Percentiles rank a stretch among this genome's conserved stretches.
phyloP scores from a whole-genome alignment of 1,284 basidiomycete genomes.

The Tylopilus microsporus region DNA sequence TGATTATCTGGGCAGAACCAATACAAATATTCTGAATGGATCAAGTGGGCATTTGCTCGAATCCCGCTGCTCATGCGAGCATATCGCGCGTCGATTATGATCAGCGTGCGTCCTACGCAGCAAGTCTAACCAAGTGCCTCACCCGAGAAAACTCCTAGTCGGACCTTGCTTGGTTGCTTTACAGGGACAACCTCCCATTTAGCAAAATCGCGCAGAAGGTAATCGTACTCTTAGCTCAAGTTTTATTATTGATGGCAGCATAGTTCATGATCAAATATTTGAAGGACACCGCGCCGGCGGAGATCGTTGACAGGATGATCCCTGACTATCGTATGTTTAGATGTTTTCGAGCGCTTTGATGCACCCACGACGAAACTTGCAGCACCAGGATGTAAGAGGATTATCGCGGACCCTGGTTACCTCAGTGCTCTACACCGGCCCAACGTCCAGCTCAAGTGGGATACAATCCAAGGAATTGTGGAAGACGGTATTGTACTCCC shows the following conservation, averaged over 20 bases:
- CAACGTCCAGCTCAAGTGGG: constrained; percentile 48
- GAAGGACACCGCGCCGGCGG: neutral
- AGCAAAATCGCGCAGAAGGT: neutral
- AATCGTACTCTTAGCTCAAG: neutral
- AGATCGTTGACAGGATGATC: neutral
- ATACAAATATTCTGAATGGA: neutral
- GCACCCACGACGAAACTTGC: too few relatives aligned
- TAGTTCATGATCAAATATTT: neutral
- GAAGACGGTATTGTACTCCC: constrained; percentile 32
- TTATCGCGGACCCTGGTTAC: neutral
- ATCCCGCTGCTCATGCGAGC: constrained; percentile 1
- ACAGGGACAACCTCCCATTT: neutral
- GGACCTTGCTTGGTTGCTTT: constrained; percentile 14
- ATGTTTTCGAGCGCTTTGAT: neutral
- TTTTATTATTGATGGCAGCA: neutral
- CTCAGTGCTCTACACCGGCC: neutral
- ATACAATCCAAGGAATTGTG: neutral
- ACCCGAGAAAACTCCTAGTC: constrained; percentile 1
- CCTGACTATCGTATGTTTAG: neutral
- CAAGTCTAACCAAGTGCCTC: neutral
- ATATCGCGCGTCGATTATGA: constrained; percentile 41
- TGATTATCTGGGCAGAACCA: neutral
- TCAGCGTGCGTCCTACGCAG: constrained; percentile 23
- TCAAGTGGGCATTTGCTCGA: constrained; percentile 1
- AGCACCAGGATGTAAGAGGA: neutral